Base-by-base conservation (phyloP, 345 rosid species). In the Brassica nigra region DNA sequence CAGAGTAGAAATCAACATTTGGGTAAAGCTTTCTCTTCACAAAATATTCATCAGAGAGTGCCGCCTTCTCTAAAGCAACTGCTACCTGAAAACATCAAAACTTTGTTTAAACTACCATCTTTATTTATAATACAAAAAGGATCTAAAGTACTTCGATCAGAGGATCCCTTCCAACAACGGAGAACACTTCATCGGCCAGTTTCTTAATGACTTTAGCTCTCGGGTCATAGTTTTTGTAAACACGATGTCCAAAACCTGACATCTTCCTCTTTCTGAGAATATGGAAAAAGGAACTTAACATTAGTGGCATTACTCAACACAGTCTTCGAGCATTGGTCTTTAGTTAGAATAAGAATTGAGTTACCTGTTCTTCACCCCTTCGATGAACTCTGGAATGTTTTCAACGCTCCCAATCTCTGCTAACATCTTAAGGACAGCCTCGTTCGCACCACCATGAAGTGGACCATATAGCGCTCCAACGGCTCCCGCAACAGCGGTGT, bases 341-440 rank as follows among this genome's bases (percentile, higher is more conserved):
- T 14, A 49, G 57, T n/a, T 49, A 49, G 57, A 49, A 49, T 49
- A n/a, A 39, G 57, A 14, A 49, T 15, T 5, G 58, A 15, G 58
- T 52, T n/a, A 52, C 58, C 58, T 52, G 58, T 2, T 52, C 58
- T 52, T 52, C 20, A 52, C 58, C 20, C 58, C 58, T 52, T 52
- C 58, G 58, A 52, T 52, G 58, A 52, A 52, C 58, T 52, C 58
- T n/a, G 58, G 58, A 52, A 52, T 52, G 20, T 52, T 52, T 52
- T 52, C 58, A 52, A 52, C 58, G 6, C 58, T 52, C 8, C 58
- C 58, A 15, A 52, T 52, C 58, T 52, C 58, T 52, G 58, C 16
- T 52, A 52, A 52, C 58, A 52, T 52, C 58, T 52, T 52, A 52
- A 52, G 58, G 58, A 52, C 58, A 52, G 58, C 58, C 58, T 52